These are phyloP conservation scores for Fusarium transvaalense DNA, from an alignment of 2,329 filamentous ascomycete species.

Conservation along the genomic window DNA sequence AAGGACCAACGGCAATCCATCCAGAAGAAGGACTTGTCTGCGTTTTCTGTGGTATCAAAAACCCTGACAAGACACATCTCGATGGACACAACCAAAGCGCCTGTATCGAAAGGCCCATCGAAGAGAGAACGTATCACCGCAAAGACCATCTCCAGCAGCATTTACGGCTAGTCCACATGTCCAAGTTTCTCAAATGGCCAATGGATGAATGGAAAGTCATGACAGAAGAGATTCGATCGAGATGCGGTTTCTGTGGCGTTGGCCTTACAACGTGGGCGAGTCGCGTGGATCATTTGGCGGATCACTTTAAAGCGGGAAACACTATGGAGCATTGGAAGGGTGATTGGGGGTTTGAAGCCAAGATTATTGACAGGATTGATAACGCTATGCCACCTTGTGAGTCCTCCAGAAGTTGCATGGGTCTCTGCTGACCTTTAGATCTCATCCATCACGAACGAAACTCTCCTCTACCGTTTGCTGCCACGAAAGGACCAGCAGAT, in stretches of 20 bases:
- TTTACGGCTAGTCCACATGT: slow-evolving; percentile 55
- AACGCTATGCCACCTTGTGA: slow-evolving; percentile 59
- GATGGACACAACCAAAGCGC: slow-evolving; percentile 55
- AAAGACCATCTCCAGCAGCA: slow-evolving; percentile 61
- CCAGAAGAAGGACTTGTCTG: slow-evolving; percentile 49
- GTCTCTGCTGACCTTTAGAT: slow-evolving; percentile 20
- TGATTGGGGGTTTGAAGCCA: slow-evolving; percentile 58
- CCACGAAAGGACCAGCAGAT: slow-evolving; percentile 38
- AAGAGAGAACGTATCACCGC: slow-evolving; percentile 61
- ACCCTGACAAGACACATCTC: slow-evolving; percentile 53
- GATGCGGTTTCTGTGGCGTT: slow-evolving; percentile 58
- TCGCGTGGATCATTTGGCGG: slow-evolving; percentile 55
- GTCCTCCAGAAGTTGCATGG: neutral
- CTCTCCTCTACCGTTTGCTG: slow-evolving; percentile 35
- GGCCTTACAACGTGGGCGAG: slow-evolving; percentile 54
- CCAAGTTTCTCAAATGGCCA: slow-evolving; percentile 52
- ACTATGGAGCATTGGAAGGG: slow-evolving; percentile 60
- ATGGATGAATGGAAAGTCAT: slow-evolving; percentile 55
- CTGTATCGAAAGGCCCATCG: slow-evolving; percentile 54
- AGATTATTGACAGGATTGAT: slow-evolving; percentile 56
- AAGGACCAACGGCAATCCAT: slow-evolving; percentile 53
- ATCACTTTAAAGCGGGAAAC: slow-evolving; percentile 58
- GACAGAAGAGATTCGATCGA: slow-evolving; percentile 54
- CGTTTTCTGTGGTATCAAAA: slow-evolving; percentile 54
- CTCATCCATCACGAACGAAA: slow-evolving; percentile 43